phyloP scores from a whole-genome alignment of 1,139 yeast species.

The Waltiozyma sp. region DNA sequence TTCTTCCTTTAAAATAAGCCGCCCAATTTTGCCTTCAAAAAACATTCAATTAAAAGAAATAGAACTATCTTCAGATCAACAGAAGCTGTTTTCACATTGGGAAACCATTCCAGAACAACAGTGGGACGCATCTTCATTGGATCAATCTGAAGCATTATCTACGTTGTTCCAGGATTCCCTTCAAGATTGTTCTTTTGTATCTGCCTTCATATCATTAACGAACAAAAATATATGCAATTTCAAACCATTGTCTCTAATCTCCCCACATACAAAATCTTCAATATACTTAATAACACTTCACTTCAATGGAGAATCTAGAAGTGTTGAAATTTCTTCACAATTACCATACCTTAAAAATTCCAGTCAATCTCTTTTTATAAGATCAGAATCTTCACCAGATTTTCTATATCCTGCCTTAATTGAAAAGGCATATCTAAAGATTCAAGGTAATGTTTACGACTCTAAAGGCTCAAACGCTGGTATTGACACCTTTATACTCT shows the following conservation, averaged over 20 bases:
- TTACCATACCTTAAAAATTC: slow-evolving; percentile 25
- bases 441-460: slow-evolving; percentile 48
- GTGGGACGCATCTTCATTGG: background rate
- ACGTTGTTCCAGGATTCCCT: slow-evolving; percentile 40
- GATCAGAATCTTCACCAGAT: slow-evolving; percentile 28
- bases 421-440: slow-evolving; percentile 65
- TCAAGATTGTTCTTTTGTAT: slow-evolving; percentile 71
- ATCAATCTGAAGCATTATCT: slow-evolving; percentile 21
- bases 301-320: slow-evolving; percentile 52
- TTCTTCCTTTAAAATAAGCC: background rate
- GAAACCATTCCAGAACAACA: background rate
- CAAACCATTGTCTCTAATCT: slow-evolving; percentile 9
- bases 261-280: slow-evolving; percentile 22
- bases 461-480: slow-evolving; percentile 72
- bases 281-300: slow-evolving; percentile 31
- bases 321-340: slow-evolving; percentile 38
- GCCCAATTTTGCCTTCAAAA: background rate
- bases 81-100: slow-evolving; percentile 12
- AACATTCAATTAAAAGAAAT: background rate
- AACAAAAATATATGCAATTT: too few species aligned
- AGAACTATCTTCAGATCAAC: slow-evolving; percentile 5
- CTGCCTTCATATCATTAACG: slow-evolving; percentile 40
- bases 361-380: slow-evolving; percentile 19
- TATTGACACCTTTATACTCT: slow-evolving; percentile 52
- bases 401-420: slow-evolving; percentile 61